Evolutionary conservation across 78 protist species (phyloP).

Genomic region (Polysphondylium violaceum): DNA sequence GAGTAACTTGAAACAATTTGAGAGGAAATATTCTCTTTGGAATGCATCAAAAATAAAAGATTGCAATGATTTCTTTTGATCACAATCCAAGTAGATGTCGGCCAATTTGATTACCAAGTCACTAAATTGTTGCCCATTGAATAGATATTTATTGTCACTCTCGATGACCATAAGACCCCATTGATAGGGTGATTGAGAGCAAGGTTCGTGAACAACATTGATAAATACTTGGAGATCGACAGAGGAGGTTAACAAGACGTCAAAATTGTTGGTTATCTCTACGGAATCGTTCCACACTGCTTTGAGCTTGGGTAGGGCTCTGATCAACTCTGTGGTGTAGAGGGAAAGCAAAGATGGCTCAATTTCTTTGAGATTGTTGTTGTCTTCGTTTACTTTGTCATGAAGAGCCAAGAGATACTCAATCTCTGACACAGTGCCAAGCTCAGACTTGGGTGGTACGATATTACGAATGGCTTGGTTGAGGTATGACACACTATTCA

Average conservation of each 20-base stretch:
- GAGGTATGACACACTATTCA: slow-evolving; percentile 13
- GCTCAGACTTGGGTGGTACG: no score
- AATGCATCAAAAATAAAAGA: slow-evolving; percentile 17
- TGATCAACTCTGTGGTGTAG: not conserved
- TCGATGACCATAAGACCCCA: slow-evolving; percentile 22
- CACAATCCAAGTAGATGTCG: no score
- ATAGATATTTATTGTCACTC: no score
- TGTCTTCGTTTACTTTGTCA: not conserved
- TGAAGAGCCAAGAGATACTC: not conserved
- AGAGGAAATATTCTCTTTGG: slow-evolving; percentile 27
- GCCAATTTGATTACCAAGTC: not conserved
- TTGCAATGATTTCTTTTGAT: slow-evolving; percentile 20
- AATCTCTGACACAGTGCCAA: not conserved
- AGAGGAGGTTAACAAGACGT: slow-evolving; percentile 5
- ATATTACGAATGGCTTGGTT: not conserved
- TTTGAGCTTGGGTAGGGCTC: slow-evolving; percentile 4
- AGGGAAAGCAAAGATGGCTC: no score
- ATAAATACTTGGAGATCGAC: slow-evolving; percentile 37
- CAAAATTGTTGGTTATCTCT: slow-evolving; percentile 2
- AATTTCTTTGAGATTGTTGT: no score
- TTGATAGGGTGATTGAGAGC: slow-evolving; percentile 4
- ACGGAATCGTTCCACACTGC: not conserved
- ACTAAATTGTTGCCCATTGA: not conserved
- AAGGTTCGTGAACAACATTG: not conserved
- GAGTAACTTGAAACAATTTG: not conserved